phyloP scores from a whole-genome alignment of 2,329 filamentous ascomycete species.

The Phialemonium atrogriseum region DNA sequence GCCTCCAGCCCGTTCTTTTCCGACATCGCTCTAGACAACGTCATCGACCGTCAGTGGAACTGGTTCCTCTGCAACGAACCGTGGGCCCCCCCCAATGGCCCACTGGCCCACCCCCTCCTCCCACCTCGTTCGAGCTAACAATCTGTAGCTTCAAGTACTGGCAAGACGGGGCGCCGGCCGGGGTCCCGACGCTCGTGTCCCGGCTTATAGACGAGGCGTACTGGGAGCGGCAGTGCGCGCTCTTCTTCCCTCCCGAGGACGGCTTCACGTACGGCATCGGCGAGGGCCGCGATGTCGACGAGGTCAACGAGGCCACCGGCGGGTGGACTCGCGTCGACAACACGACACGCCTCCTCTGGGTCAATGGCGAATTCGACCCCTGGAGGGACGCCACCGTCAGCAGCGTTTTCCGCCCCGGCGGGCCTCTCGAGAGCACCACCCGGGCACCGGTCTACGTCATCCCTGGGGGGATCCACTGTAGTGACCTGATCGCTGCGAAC shows the following conservation, averaged over 20 bases:
- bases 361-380: conserved; percentile 27
- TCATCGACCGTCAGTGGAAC: conserved; percentile 37
- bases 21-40: conserved; percentile 26
- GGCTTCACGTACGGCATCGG: conserved; percentile 20
- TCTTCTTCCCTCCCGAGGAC: conserved; percentile 32
- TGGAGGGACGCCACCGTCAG: conserved; percentile 26
- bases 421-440: conserved; percentile 20
- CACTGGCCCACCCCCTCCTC: too few relatives aligned
- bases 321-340: conserved; percentile 22
- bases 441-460: conserved; percentile 21
- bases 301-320: conserved; percentile 24
- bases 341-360: conserved; percentile 24
- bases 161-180: conserved; percentile 33
- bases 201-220: conserved; percentile 23
- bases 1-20: conserved; percentile 27
- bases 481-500: conserved; percentile 31
- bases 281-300: conserved; percentile 16
- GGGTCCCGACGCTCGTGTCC: conserved; percentile 28
- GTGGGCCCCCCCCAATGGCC: conserved; percentile 5
- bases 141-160: conserved; percentile 23
- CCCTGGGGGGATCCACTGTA: conserved; percentile 24
- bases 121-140: too few relatives aligned
- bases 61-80: conserved; percentile 45
- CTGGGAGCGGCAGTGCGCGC: conserved; percentile 32
- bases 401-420: conserved; percentile 24